Evolutionary conservation across 2,329 filamentous ascomycete genomes (phyloP), one percentile per base, ranked within the genome.

Genomic region (Tolypocladium amazonense): DNA sequence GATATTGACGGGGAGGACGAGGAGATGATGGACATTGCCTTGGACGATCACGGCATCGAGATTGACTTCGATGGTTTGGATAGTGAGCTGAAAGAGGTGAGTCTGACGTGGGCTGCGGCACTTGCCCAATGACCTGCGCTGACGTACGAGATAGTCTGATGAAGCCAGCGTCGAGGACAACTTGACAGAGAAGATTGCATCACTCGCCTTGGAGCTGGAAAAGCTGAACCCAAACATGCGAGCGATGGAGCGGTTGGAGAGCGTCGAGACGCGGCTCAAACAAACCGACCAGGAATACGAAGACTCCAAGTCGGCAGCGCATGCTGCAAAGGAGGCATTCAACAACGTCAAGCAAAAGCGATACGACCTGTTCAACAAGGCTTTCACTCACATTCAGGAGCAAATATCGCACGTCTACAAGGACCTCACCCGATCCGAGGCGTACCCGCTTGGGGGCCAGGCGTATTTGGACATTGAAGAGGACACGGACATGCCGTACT

Each of bases 181-280:
- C 60, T 80, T 99, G 1, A 84, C 88, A 58, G 90, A 96, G 58
- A 88, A 86, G 68, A 91, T 99, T 64, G 79, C 82, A 25, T 81
- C 82, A 35, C 81, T 99, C 12, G 86, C 87, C 53, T 78, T 82
- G 38, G 90, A 96, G 66, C 84, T 99, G 25, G 92, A 96, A 70
- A 96, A 96, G 75, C 87, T 97, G 73, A 92, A 94, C 62, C 94
- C 94, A 33, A 97, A 99, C 73, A 95, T 96, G 85, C 90, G 93
- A 67, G 94, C 93, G 11, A 91, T 92, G 74, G 92, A 97, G 70
- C 89, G 93, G 56, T 81, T 99, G 6, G 90, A 94, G 70, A 88
- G 86, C 27, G 92, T 96, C 11, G 89, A 96, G 72, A 83, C 85
- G 57, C 87, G 92, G 62, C 86, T 97, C 30, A 87, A 90, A 64